Percentiles rank a stretch among this genome's conserved stretches.
Conservation (phyloP, 768 basidiomycete species). For the Leccinum imitatum region DNA sequence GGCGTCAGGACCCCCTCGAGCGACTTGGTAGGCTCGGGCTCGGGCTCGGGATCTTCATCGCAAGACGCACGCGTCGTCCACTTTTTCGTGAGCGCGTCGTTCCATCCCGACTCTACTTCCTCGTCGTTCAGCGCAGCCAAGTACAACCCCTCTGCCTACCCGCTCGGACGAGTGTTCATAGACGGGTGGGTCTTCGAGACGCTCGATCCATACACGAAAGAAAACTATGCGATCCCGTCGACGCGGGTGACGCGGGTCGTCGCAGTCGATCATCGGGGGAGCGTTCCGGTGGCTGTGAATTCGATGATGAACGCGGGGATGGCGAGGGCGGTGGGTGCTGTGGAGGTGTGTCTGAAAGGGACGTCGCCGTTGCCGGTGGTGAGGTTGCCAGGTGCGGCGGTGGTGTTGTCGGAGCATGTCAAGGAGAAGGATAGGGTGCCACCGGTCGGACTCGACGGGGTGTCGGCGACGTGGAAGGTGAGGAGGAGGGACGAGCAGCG, state of each 20-base stretch:
- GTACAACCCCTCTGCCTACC: slow-evolving; percentile 73
- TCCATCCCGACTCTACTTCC: slow-evolving; percentile 57
- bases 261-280: slow-evolving; percentile 84
- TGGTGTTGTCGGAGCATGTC: slow-evolving; percentile 53
- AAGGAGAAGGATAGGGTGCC: slow-evolving; percentile 23
- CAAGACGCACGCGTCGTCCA: slow-evolving; percentile 59
- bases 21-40: slow-evolving; percentile 23
- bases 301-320: slow-evolving; percentile 65
- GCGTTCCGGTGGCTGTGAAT: slow-evolving; percentile 81
- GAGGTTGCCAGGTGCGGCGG: slow-evolving; percentile 63
- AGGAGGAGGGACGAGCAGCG: slow-evolving; percentile 58
- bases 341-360: slow-evolving; percentile 74
- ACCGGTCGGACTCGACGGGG: slow-evolving; percentile 24
- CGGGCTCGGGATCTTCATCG: slow-evolving; percentile 17
- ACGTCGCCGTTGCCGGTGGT: slow-evolving; percentile 64
- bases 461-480: slow-evolving; percentile 55
- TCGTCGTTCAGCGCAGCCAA: slow-evolving; percentile 57
- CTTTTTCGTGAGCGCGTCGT: slow-evolving; percentile 83
- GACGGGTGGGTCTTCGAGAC: slow-evolving; percentile 98
- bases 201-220: slow-evolving; percentile 94
- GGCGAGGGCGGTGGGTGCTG: slow-evolving; percentile 64
- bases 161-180: slow-evolving; percentile 78
- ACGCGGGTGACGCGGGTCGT: slow-evolving; percentile 83
- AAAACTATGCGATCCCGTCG: slow-evolving; percentile 93
- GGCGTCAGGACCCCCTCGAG: slow-evolving; percentile 8